Base-by-base conservation (phyloP, 2,329 filamentous ascomycete species). In the Colletotrichum horii region DNA sequence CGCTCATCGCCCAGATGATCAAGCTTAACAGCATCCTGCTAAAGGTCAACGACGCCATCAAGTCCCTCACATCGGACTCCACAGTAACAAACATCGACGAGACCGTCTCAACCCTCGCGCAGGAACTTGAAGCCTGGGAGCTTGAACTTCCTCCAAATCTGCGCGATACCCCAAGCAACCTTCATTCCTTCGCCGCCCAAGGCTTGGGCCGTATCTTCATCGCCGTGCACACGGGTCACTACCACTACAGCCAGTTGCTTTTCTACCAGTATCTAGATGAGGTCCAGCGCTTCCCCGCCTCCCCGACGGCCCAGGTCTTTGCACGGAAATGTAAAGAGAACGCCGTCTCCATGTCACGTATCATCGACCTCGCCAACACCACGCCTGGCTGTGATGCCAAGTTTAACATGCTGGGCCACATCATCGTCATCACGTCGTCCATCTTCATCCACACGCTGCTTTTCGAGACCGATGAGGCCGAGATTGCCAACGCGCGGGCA, bases 371-470 rank as follows among this genome's bases (percentile, higher is more conserved):
- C 6, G 82, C 86, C 11, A 81, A 83, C 32, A 81, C 81, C 9
- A 82, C 80, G 22, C 78, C 83, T 6, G 79, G 83, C 58, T 87
- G 84, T 75, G 84, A 87, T 55, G 83, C 84, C 15, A 82, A 84
- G 30, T 88, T 88, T 74, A 83, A 81, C 12, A 85, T 87, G 80
- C 84, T 88, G 1, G 87, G 85, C 0, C 87, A 89, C 78, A 85
- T 88, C 38, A 80, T 87, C 7, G 85, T 88, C 12, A 85, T 89
- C 32, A 83, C 86, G 1, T 89, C 87, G 1, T 87, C 87, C 0
- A 83, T 88, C 1, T 84, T 88, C 65, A 83, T 89, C 15, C 87
- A 89, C 71, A 88, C 81, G 0, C 80, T 89, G 2, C 82, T 89
- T 1, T 88, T 88, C 71, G 81, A 81, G 64, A 79, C 79, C 2